Evolutionary conservation across 1,139 yeast genomes (phyloP), one percentile per base, ranked within the genome.

Genomic region (Tardiomyces blankii): DNA sequence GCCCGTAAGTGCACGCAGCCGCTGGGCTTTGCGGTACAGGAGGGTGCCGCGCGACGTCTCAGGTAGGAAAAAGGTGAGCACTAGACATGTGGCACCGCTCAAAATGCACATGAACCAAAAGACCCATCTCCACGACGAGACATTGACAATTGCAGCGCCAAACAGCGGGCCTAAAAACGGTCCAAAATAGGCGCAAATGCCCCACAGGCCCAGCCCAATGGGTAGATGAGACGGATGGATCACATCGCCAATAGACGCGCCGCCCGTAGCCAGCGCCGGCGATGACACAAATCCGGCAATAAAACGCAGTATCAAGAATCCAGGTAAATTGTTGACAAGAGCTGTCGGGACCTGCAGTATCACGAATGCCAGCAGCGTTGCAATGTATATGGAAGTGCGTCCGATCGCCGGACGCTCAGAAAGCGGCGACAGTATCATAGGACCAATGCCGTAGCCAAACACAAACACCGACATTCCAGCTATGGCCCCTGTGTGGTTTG

Each of bases 201-300:
- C 77, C 81, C 70, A 77, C 25, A 21, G 25, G 25, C 25, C 25
- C 7, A 21, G 25, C 25, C 25, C 25, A 5, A 21, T 21, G 25
- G 25, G 25, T 7, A 21, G 25, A 7, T 21, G 25, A 4, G 25
- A 21, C 4, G 25, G 25, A 7, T 7, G 25, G 46, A 67, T 61
- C 42, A 59, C 78, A 64, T 88, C 96, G 48, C 82, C 74, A 50
- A 87, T 75, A 2, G 94, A 78, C 48, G 95, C 96, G 48, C 89
- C 93, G 12, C 91, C 95, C 53, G 85, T 78, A 2, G 94, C 80
- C 59, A 88, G 70, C 0, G 94, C 88, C 3, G 96, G 96, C 3
- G 91, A 78, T 0, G 93, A 85, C 48, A 83, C 72, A 30, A 82
- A 70, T 2, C 96, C 96, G 38, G 88, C 75, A 54, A 88, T 76